Evolutionary conservation across 768 basidiomycete genomes (phyloP).

Genomic region (Psilocybe azurescens): DNA sequence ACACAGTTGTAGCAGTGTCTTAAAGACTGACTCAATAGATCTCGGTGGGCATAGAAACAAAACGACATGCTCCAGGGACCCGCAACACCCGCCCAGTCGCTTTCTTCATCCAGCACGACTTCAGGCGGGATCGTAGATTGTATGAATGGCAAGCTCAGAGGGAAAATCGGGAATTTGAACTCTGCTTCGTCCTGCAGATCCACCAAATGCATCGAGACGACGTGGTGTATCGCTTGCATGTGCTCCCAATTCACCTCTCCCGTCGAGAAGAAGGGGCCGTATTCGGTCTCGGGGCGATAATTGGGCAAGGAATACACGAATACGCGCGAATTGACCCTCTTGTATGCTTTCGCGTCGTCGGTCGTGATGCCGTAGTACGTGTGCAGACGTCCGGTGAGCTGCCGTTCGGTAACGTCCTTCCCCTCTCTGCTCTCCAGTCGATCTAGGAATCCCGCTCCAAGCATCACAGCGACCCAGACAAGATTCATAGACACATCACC

Average conservation of each 20-base stretch:
- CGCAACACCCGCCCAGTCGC: constrained; percentile 64
- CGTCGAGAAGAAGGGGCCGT: constrained; percentile 58
- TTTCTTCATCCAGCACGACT: constrained; percentile 38
- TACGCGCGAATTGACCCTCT: constrained; percentile 49
- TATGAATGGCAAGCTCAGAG: constrained; percentile 57
- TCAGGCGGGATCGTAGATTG: constrained; percentile 52
- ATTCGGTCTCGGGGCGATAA: constrained; percentile 53
- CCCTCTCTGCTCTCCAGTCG: constrained; percentile 16
- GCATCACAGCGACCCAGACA: constrained; percentile 50
- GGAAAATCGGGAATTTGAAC: constrained; percentile 42
- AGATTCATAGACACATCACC: constrained; percentile 52
- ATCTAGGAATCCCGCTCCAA: constrained; percentile 54
- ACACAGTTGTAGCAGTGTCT: constrained; percentile 7
- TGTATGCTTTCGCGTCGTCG: constrained; percentile 38
- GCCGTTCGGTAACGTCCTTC: constrained; percentile 40
- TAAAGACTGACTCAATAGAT: constrained; percentile 58
- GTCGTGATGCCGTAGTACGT: constrained; percentile 60
- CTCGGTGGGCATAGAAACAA: constrained; percentile 71
- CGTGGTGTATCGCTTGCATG: constrained; percentile 58
- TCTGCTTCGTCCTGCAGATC: constrained; percentile 40
- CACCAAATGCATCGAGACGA: constrained; percentile 57
- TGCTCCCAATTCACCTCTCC: constrained; percentile 68
- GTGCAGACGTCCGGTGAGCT: constrained; percentile 56
- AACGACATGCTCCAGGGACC: constrained; percentile 70
- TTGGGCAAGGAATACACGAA: constrained; percentile 69